Evolutionary conservation across 768 basidiomycete species (phyloP), one percentile per base, ranked within the genome.

Genomic region (Hygrophoropsis aurantiaca): DNA sequence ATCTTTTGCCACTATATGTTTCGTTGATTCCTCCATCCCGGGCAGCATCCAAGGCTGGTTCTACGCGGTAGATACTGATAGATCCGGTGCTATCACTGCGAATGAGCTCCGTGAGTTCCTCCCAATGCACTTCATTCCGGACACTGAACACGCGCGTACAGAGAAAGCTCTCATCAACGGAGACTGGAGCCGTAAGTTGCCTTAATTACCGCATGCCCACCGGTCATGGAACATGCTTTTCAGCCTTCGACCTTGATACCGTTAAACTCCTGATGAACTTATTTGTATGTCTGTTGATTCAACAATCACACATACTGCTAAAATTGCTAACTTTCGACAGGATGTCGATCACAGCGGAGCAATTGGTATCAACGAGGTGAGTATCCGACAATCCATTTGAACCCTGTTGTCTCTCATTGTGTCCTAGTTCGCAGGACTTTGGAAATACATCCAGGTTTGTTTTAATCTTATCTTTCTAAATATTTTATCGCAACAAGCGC

Each of bases 171-270:
- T 81, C 34, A 69, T 79, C 20, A 71, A 81, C 44, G 80, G 89
- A 33, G 86, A 92, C 59, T 90, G 86, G 87, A 78, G 77, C 55
- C 80, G 89, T 90, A 54, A 65, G 89, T 74, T 19, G 18, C 46
- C n/a, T n/a, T n/a, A 21, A 39, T 11, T 33, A 15, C 27, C 27
- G 27, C 27, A 6, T 30, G 27, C 27, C 13, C 27, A 30, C 27
- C 7, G 13, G 27, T 30, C 19, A 40, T 39, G 16, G 5, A 10
- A 16, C 8, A 8, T 23, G 20, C 5, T 7, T 1, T 30, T 7
- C 44, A 89, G 88, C 84, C 5, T 92, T 92, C 58, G 90, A 91
- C 68, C 69, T 88, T 46, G 90, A 91, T 58, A 92, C 90, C 20
- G 85, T 91, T 64, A 90, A 89, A 71, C 74, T 91, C 26, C 72